These are phyloP conservation scores for Penicillium bialowiezense DNA, from an alignment of 495 filamentous ascomycete genomes.

Conservation along the genomic window DNA sequence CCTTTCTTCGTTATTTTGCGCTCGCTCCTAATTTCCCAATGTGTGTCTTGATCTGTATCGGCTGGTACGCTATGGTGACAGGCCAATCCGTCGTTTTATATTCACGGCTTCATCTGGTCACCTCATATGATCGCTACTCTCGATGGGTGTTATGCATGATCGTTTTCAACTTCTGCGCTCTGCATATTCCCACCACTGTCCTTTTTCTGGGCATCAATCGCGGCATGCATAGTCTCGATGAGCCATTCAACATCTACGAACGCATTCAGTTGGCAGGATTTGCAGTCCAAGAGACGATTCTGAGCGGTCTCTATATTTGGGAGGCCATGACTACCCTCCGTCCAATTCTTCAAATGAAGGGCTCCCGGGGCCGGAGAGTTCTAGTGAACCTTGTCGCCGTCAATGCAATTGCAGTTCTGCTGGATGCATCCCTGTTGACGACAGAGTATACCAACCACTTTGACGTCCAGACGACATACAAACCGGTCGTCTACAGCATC, in stretches of 20 bases:
- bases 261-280: conserved; percentile 40
- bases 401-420: conserved; percentile 36
- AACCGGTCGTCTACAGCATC: conserved; percentile 44
- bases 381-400: conserved; percentile 44
- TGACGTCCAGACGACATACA: conserved; percentile 40
- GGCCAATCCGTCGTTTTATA: conserved; percentile 38
- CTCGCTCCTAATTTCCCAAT: conserved; percentile 24
- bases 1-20: conserved; percentile 30
- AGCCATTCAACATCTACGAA: conserved; percentile 40
- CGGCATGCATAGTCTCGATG: conserved; percentile 13
- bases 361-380: conserved; percentile 28
- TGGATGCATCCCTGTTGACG: conserved; percentile 33
- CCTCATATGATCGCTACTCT: conserved; percentile 34
- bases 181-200: conserved; percentile 32
- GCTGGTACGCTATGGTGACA: conserved; percentile 35
- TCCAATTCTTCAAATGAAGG: conserved; percentile 25
- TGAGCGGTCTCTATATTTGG: conserved; percentile 49
- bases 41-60: conserved; percentile 24
- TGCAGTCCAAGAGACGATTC: conserved; percentile 43
- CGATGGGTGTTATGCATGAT: conserved; percentile 37
- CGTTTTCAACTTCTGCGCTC: conserved; percentile 21
- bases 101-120: conserved; percentile 51
- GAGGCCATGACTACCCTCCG: conserved; percentile 35
- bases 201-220: conserved; percentile 28
- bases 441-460: conserved; percentile 36